Percentiles rank a stretch among this genome's conserved stretches.
phyloP scores from a whole-genome alignment of 1,284 basidiomycete species.

The Cutaneotrichosporon cutaneum region DNA sequence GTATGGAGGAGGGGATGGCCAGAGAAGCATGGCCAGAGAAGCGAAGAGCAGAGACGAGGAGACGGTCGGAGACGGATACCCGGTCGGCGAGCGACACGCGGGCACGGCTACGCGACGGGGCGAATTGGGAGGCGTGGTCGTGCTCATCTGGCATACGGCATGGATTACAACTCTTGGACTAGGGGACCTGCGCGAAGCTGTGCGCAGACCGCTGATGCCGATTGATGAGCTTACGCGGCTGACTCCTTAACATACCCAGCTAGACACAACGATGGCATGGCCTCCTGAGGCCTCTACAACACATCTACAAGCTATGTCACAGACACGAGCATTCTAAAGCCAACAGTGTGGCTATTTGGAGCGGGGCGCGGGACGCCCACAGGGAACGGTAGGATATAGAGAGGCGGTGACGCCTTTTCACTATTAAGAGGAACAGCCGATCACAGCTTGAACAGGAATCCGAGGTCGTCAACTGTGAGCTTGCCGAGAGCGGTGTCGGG shows the following conservation, averaged over 20 bases:
- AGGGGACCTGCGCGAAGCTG: too few species aligned
- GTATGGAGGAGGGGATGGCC: too few species aligned
- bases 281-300: background rate
- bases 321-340: background rate
- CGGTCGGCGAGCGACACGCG: background rate
- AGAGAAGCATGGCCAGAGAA: background rate
- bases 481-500: conserved; percentile 71
- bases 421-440: background rate
- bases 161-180: conserved; percentile 6
- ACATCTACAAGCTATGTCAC: background rate
- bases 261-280: background rate
- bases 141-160: conserved; percentile 7
- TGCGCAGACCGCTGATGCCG: too few species aligned
- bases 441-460: conserved; percentile 71
- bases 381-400: too few species aligned
- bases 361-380: background rate
- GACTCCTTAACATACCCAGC: background rate
- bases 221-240: too few species aligned
- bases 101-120: background rate
- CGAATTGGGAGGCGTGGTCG: background rate
- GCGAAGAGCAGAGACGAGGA: too few species aligned
- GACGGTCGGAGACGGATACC: background rate
- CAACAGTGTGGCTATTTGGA: background rate
- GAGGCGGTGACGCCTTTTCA: background rate
- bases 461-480: conserved; percentile 77